Base-by-base conservation (phyloP, 2,329 filamentous ascomycete genomes). In the Trichoderma brevicompactum region DNA sequence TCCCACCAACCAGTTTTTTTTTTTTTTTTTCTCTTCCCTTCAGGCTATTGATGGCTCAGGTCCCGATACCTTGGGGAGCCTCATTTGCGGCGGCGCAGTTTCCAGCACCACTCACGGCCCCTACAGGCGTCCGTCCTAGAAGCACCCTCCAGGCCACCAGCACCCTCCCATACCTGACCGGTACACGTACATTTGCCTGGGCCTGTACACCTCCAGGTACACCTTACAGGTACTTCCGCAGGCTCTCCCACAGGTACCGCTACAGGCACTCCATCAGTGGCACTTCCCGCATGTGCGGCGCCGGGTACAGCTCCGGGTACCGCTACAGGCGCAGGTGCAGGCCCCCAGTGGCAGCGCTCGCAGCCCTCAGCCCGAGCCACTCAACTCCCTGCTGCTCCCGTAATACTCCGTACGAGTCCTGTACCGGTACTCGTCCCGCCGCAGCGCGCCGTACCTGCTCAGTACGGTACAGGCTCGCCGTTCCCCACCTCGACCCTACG, bases 401-500 rank as follows among this genome's bases (percentile, higher is more conserved):
- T 60, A 60, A 60, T 49, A 36, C 56, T 60, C 56, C 56, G 56
- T 38, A 38, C 56, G 44, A 49, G 46, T 19, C 58, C 55, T 36
- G 46, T 61, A 61, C 58, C 58, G 46, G 58, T 61, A 61, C 58
- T 50, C 48, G 36, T 28, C 23, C 48, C 52, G 10, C 28, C 55
- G 58, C 58, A 32, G 48, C 34, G 52, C 52, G 38, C 38, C 19
- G 52, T 28, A n/a, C 7, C 8, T 9, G 38, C n/a, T 52, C 19
- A 36, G 52, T 50, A 55, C 36, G 32, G 23, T 28, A 28, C 23
- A 28, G 23, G 23, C 23, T 28, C 23, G 23, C 23, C 23, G 23
- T 41, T 64, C 61, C 52, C 61, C 61, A 64, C 61, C 61, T 56
- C 61, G 61, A 64, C 52, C 61, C 61, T 64, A 64, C 49, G 60